phyloP scores from a whole-genome alignment of 345 rosid species.

The Trapa bicornis region DNA sequence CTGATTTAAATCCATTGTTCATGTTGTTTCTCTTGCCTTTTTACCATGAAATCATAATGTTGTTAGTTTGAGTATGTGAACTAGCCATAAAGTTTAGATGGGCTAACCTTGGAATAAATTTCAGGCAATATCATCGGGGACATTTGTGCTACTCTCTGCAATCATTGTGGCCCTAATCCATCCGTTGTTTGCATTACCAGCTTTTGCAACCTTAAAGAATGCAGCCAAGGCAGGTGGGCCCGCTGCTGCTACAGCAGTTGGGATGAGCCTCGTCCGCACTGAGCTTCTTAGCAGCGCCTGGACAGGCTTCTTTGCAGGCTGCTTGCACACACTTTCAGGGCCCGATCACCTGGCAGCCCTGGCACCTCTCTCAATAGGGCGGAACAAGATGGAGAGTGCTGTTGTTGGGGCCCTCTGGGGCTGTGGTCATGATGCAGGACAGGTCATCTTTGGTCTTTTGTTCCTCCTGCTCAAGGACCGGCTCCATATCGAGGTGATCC shows the following conservation, averaged over 20 bases:
- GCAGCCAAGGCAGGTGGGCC: constrained; percentile 40
- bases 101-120: neutral
- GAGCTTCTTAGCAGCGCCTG: constrained; percentile 73
- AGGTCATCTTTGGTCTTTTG: constrained; percentile 73
- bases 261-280: constrained; percentile 35
- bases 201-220: constrained; percentile 65
- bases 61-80: neutral
- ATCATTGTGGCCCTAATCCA: constrained; percentile 40
- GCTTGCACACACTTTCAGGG: constrained; percentile 87
- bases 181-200: constrained; percentile 66
- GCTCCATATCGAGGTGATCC: constrained; percentile 68
- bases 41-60: neutral
- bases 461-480: constrained; percentile 76
- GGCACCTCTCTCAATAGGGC: constrained; percentile 92
- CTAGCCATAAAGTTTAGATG: neutral
- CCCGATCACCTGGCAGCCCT: constrained; percentile 97
- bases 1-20: no score
- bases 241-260: constrained; percentile 37
- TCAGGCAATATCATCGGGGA: constrained; percentile 41
- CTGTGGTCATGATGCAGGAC: constrained; percentile 96
- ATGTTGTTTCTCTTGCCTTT: neutral
- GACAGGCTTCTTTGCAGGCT: constrained; percentile 97
- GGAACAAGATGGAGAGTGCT: constrained; percentile 70
- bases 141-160: constrained; percentile 44
- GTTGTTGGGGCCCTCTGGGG: constrained; percentile 98